These are phyloP conservation scores for Populus alba DNA, from an alignment of 345 rosid species.

Conservation along the genomic window DNA sequence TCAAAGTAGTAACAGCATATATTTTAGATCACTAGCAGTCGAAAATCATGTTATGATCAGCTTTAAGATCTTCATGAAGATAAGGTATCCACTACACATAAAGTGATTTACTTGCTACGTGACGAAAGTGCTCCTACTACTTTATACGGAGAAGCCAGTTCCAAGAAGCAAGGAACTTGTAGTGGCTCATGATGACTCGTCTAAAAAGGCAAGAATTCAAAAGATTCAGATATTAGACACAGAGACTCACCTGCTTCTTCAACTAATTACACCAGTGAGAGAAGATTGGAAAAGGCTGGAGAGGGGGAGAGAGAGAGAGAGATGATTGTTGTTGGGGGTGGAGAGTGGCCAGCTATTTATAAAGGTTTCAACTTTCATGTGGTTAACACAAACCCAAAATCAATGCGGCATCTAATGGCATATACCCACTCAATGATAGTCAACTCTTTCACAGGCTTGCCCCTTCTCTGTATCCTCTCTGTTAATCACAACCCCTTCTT, in stretches of 20 bases:
- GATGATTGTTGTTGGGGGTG: background rate
- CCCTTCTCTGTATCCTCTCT: background rate
- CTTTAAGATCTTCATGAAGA: too few relatives aligned
- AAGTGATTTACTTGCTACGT: too few relatives aligned
- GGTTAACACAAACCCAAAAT: background rate
- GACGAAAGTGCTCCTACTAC: too few relatives aligned
- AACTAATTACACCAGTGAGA: background rate
- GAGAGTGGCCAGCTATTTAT: background rate
- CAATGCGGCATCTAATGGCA: background rate
- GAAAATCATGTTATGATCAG: too few relatives aligned
- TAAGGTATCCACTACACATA: too few relatives aligned
- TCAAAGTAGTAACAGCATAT: too few relatives aligned
- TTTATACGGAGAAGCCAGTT: too few relatives aligned
- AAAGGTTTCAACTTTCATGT: background rate
- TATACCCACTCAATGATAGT: background rate
- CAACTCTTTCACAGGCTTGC: background rate
- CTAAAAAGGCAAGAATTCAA: too few relatives aligned
- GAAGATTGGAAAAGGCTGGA: background rate
- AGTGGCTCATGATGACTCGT: too few relatives aligned
- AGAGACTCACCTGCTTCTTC: conserved; percentile 13
- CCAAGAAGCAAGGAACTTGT: too few relatives aligned
- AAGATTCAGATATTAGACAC: background rate
- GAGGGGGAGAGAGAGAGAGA: background rate
- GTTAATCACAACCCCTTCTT: background rate
- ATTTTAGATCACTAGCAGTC: too few relatives aligned